Conservation (phyloP, 148 eudicot species). For the Rhododendron ovatum region DNA sequence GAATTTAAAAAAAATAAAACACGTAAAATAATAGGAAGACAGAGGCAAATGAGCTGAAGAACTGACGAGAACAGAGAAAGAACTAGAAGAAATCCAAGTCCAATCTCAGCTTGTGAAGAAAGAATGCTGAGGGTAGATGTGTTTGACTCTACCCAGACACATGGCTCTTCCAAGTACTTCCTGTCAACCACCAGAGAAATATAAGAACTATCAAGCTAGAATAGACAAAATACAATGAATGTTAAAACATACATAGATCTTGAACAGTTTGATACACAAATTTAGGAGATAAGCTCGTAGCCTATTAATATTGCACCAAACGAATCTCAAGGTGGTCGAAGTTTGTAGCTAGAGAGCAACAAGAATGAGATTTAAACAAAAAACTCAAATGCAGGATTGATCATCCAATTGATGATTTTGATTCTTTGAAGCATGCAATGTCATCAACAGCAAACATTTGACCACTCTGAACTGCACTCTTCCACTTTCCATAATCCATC, state of each 20-base stretch:
- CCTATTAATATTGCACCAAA: not conserved
- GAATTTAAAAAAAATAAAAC: not conserved
- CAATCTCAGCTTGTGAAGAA: slow-evolving; percentile 91
- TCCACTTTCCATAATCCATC: not conserved
- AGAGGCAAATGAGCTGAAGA: not conserved
- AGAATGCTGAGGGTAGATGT: slow-evolving; percentile 80
- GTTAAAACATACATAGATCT: not conserved
- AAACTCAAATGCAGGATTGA: not conserved
- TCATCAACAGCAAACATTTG: not conserved
- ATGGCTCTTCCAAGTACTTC: slow-evolving; percentile 88
- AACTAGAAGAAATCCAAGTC: slow-evolving; percentile 83
- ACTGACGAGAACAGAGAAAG: slow-evolving; percentile 87
- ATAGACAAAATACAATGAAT: not conserved
- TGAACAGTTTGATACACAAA: not conserved
- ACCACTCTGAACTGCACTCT: not conserved
- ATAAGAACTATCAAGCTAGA: not conserved
- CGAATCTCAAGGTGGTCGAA: not conserved
- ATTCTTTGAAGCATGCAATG: not conserved
- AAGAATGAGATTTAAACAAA: not conserved
- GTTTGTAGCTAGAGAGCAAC: not conserved
- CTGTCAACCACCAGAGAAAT: slow-evolving; percentile 32
- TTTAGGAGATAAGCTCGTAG: not conserved
- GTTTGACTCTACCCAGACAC: slow-evolving; percentile 98
- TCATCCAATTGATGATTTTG: not conserved
- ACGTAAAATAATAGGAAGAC: not conserved